phyloP scores from a whole-genome alignment of 169 alveolate genomes.

The Cyclospora cayetanensis region DNA sequence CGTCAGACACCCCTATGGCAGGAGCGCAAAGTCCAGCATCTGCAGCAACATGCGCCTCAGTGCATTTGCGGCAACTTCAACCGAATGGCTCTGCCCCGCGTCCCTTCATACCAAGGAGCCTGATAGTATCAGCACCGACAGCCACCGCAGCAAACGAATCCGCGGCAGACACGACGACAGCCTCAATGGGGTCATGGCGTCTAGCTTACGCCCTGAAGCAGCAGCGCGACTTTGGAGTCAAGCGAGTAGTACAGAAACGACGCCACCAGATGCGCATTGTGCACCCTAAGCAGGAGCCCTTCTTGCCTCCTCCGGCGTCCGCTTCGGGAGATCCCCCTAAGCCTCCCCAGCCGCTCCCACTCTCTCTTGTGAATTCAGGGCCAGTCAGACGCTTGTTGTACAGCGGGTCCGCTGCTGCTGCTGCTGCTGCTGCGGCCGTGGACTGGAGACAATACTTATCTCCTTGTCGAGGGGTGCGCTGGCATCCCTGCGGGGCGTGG shows the following conservation, averaged over 20 bases:
- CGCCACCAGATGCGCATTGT: conserved; percentile 43
- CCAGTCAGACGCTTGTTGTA: conserved; percentile 83
- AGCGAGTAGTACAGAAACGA: conserved; percentile 69
- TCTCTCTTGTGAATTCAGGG: conserved; percentile 83
- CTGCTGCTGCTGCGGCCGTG: conserved; percentile 81
- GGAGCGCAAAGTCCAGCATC: background rate
- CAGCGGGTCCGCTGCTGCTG: conserved; percentile 82
- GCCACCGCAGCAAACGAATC: background rate
- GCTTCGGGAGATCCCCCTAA: background rate
- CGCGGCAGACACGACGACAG: background rate
- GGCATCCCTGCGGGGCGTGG: conserved; percentile 93
- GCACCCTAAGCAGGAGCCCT: conserved; percentile 43
- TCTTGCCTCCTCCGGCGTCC: background rate
- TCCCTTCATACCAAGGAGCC: background rate
- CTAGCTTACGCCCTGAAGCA: conserved; percentile 52
- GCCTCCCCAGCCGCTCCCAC: conserved; percentile 79
- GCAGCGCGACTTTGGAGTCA: conserved; percentile 67
- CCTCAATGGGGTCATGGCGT: conserved; percentile 47
- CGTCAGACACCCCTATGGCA: no score
- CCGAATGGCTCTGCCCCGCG: background rate
- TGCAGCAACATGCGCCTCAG: background rate
- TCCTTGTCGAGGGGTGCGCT: conserved; percentile 87
- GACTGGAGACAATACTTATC: conserved; percentile 87
- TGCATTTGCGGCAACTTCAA: background rate
- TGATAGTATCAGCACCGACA: conserved; percentile 18